Conservation (phyloP, 2,329 filamentous ascomycete genomes). For the Verticillium klebahnii region DNA sequence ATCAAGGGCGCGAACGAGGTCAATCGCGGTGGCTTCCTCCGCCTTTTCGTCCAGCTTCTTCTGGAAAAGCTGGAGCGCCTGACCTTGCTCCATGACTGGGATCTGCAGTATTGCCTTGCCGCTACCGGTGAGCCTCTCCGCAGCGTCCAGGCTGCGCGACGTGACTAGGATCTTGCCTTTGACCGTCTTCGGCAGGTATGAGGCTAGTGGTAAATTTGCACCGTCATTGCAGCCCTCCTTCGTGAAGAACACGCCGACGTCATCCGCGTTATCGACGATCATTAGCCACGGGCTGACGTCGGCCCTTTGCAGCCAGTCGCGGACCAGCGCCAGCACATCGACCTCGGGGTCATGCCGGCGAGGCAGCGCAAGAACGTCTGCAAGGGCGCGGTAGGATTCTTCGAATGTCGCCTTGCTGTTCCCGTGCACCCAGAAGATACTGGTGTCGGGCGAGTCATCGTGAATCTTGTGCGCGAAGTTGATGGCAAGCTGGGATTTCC, state of each 20-base stretch:
- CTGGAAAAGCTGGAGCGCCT: neutral
- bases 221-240: neutral
- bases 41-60: neutral
- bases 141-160: slow-evolving; percentile 11
- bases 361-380: slow-evolving; percentile 7
- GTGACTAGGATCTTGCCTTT: slow-evolving; percentile 13
- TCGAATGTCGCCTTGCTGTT: slow-evolving; percentile 7
- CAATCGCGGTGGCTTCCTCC: neutral
- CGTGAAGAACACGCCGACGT: slow-evolving; percentile 7
- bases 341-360: slow-evolving; percentile 6
- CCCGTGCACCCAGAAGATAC: slow-evolving; percentile 12
- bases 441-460: slow-evolving; percentile 2
- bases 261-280: slow-evolving; percentile 15
- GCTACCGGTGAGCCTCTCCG: slow-evolving; percentile 10
- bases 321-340: slow-evolving; percentile 10
- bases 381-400: slow-evolving; percentile 9
- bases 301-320: slow-evolving; percentile 12
- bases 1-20: slow-evolving; percentile 13
- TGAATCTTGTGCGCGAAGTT: slow-evolving; percentile 8
- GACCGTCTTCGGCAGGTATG: slow-evolving; percentile 12
- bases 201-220: neutral
- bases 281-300: slow-evolving; percentile 14
- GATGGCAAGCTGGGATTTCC: slow-evolving; percentile 16
- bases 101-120: neutral
- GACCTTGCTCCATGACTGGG: neutral